These are phyloP conservation scores for Jaapia argillacea DNA, from an alignment of 768 basidiomycete genomes.

Conservation along the genomic window DNA sequence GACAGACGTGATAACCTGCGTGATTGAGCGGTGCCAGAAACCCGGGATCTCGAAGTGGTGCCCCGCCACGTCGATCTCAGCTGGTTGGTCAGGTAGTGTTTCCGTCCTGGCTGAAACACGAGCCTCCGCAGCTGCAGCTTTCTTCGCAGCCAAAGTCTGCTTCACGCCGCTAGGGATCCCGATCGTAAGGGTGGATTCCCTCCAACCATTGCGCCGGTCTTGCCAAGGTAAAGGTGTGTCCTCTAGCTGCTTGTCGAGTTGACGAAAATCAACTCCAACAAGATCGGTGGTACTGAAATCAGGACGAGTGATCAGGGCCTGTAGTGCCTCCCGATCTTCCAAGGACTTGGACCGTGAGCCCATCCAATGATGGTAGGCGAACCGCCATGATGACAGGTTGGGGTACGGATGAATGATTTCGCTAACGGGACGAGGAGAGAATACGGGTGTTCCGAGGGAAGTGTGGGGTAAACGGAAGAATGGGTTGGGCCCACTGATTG, in stretches of 20 bases:
- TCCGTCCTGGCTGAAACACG: not conserved
- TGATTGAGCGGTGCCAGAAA: not conserved
- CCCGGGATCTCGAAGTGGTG: not conserved
- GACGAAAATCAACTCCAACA: not conserved
- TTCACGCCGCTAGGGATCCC: not conserved
- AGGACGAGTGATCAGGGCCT: not conserved
- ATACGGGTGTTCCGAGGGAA: not conserved
- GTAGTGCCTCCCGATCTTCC: not conserved
- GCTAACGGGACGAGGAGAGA: not conserved
- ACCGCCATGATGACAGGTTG: not conserved
- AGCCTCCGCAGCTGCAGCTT: not conserved
- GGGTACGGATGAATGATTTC: not conserved
- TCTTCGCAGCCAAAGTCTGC: not conserved
- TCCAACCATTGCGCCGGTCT: not conserved
- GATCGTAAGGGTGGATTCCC: not conserved
- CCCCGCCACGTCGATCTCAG: not conserved
- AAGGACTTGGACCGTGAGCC: not conserved
- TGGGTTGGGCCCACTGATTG: not conserved
- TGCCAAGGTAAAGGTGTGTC: not conserved
- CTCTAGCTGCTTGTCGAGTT: not conserved
- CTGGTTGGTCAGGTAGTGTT: not conserved
- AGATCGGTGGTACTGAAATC: not conserved
- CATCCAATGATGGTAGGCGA: not conserved
- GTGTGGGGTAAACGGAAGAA: not conserved
- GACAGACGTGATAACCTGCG: not conserved